Conservation (phyloP, 371 early-diverging fungal species). For the Rhizopus stolonifer region DNA sequence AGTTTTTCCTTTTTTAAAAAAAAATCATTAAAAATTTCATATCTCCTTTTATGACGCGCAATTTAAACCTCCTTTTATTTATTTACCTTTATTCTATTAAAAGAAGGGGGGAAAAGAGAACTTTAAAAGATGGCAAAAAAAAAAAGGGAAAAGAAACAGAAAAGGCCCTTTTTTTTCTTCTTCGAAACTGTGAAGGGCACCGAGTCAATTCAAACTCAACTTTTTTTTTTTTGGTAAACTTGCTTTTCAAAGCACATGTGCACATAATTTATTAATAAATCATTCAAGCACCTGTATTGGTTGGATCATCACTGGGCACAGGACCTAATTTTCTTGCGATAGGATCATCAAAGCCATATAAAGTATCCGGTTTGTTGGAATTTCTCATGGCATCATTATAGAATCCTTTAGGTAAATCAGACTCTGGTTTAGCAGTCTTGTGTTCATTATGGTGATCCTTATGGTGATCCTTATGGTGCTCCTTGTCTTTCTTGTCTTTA, state of each 20-base stretch:
- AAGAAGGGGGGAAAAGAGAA: neutral
- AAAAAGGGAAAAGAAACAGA: too few species aligned
- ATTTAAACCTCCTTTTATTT: too few species aligned
- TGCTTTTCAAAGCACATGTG: too few species aligned
- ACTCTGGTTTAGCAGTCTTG: too few species aligned
- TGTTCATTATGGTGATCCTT: neutral
- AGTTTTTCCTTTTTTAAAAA: too few species aligned
- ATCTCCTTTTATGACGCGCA: too few species aligned
- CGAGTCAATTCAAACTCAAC: too few species aligned
- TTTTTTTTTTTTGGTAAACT: too few species aligned
- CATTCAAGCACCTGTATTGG: constrained; percentile 32
- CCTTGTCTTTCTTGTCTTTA: neutral
- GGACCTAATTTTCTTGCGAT: constrained; percentile 32
- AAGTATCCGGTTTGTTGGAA: constrained; percentile 20
- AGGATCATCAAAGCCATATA: constrained; percentile 33
- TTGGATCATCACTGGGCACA: constrained; percentile 27
- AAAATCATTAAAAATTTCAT: too few species aligned
- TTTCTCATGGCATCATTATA: constrained; percentile 30
- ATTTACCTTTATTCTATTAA: too few species aligned
- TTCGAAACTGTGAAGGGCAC: too few species aligned
- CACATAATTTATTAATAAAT: neutral
- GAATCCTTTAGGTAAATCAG: constrained; percentile 28
- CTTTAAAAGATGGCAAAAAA: neutral
- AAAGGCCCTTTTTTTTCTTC: too few species aligned
- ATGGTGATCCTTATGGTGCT: constrained; percentile 2